Base-by-base conservation (phyloP, 371 early-diverging fungal genomes). In the Mucor plumbeus region DNA sequence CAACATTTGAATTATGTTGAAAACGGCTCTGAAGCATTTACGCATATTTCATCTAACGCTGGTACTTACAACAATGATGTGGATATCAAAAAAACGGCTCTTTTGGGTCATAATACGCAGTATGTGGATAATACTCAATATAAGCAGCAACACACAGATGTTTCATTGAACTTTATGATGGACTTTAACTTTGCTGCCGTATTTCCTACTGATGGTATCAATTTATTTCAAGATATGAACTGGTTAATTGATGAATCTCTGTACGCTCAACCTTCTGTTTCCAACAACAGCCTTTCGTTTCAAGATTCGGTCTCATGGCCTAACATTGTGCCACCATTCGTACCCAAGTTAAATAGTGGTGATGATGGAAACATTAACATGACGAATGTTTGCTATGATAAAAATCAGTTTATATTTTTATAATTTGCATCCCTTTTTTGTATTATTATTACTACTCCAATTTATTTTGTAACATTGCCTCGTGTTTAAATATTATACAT, bases 261-360 rank as follows among this genome's bases (percentile, higher is more conserved):
- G 8, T 48, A 7, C 21, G 21, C 48, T 48, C 48, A 15, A 48
- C 5, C 48, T 7, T 48, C 19, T 17, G 10, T 9, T 48, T 48
- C 9, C 21, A 48, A 21, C 48, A 48, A 9, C n/a, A 54, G 15
- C 11, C 9, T 34, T 34, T 54, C 34, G 54, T 54, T 54, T 33
- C 54, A 54, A 54, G 54, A 54, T 15, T 54, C 26, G 33, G 54
- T 54, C 54, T 34, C 54, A 54, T 54, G 54, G 54, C 54, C 54
- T 4, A 3, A 7, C 7, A 0, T 33, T 54, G 34, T 15, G 8
- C 21, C 48, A 7, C 21, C 10, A 48, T 5, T 48, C 4, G 21
- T 48, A 21, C 48, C 48, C 48, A 48, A 19, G 19, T 21, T 48
- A 21, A 21, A 48, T 48, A 48, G 21, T 48, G 19, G 48, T 21